A percentile compares a stretch with the other conserved stretches of the same genome.
These are phyloP conservation scores for Salvia rosmarinus DNA, from an alignment of 257 asterid genomes.

Conservation along the genomic window DNA sequence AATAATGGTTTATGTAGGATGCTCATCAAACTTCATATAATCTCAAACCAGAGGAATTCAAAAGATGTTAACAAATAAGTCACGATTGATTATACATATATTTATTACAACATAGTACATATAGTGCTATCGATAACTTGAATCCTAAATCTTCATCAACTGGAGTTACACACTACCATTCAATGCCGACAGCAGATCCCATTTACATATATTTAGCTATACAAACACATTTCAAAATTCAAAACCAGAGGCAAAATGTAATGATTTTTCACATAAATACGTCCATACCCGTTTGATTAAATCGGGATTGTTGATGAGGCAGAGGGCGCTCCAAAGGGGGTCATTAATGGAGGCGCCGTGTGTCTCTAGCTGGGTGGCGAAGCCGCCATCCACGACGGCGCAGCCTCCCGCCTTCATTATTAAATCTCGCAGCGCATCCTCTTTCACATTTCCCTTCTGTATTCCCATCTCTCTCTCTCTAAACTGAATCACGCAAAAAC, in stretches of 20 bases:
- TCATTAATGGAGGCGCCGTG: conserved; percentile 81
- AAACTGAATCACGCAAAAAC: background rate
- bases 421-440: conserved; percentile 46
- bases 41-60: too few relatives aligned
- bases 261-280: background rate
- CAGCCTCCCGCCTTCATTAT: conserved; percentile 70
- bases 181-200: conserved; percentile 12
- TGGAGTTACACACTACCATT: background rate
- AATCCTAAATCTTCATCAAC: background rate
- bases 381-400: conserved; percentile 88
- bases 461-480: background rate
- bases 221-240: background rate
- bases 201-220: background rate
- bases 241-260: background rate
- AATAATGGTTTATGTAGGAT: background rate
- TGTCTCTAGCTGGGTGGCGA: conserved; percentile 74
- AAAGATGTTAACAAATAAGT: too few relatives aligned
- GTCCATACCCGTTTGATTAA: conserved; percentile 57
- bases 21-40: too few relatives aligned
- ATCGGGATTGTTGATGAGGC: conserved; percentile 66
- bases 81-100: too few relatives aligned
- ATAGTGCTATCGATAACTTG: background rate
- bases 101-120: background rate
- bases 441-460: conserved; percentile 10
- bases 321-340: conserved; percentile 88